Evolutionary conservation across 108 stramenopile genomes (phyloP).

Genomic region (Bacterosira constricta): DNA sequence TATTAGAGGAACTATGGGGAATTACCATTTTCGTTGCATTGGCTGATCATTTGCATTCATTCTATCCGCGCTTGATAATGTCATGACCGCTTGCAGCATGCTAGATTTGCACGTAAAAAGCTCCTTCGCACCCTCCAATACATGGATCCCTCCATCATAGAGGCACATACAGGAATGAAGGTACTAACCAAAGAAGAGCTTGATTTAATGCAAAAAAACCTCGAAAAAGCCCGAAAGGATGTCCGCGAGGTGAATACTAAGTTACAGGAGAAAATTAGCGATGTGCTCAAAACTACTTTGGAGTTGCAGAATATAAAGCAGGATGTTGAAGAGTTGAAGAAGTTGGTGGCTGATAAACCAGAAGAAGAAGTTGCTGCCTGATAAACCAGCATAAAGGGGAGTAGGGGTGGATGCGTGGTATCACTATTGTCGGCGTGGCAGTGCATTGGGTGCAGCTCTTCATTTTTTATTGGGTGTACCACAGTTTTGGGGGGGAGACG

Average conservation of each 20-base stretch:
- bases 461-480: too few species aligned
- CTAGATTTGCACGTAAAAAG: constrained; percentile 43
- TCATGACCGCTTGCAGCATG: constrained; percentile 22
- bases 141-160: constrained; percentile 47
- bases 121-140: constrained; percentile 32
- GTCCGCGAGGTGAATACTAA: constrained; percentile 19
- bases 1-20: too few species aligned
- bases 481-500: too few species aligned
- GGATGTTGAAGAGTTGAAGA: constrained; percentile 32
- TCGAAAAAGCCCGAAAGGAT: constrained; percentile 6
- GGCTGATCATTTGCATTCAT: too few species aligned
- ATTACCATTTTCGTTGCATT: too few species aligned
- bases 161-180: constrained; percentile 46
- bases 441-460: too few species aligned
- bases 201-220: background rate
- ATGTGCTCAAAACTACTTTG: constrained; percentile 2
- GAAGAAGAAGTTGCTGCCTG: constrained; percentile 19
- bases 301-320: constrained; percentile 21
- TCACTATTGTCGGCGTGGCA: too few species aligned
- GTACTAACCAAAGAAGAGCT: constrained; percentile 25
- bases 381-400: too few species aligned
- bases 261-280: constrained; percentile 16
- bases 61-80: background rate
- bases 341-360: background rate
- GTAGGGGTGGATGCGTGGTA: too few species aligned